These are phyloP conservation scores for Cutaneotrichosporon sp. DNA, from an alignment of 1,284 basidiomycete genomes.

Conservation along the genomic window DNA sequence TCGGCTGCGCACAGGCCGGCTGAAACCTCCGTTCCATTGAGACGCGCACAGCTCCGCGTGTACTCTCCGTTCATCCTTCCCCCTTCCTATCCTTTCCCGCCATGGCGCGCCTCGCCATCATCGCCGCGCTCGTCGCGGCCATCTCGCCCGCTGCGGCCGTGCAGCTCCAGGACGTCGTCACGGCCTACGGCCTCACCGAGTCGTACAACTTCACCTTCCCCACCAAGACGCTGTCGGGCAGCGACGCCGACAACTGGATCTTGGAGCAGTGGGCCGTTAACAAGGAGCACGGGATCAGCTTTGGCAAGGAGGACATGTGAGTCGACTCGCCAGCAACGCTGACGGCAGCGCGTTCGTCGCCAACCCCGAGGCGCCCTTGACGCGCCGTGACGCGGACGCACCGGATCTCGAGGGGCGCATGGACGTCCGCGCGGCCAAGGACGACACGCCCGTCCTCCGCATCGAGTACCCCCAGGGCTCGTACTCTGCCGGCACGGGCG, in stretches of 20 bases:
- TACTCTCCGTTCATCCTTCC: neutral
- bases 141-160: slow-evolving; percentile 3
- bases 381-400: neutral
- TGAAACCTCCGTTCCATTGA: neutral
- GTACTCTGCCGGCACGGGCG: slow-evolving; percentile 50
- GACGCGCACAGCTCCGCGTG: neutral
- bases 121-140: slow-evolving; percentile 16
- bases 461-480: slow-evolving; percentile 50
- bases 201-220: slow-evolving; percentile 38
- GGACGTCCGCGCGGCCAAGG: slow-evolving; percentile 21
- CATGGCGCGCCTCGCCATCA: slow-evolving; percentile 9
- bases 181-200: slow-evolving; percentile 28
- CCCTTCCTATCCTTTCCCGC: neutral
- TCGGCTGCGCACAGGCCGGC: neutral
- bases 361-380: slow-evolving; percentile 24
- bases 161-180: slow-evolving; percentile 11
- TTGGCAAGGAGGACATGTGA: slow-evolving; percentile 37
- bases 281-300: slow-evolving; percentile 32
- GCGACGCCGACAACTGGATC: slow-evolving; percentile 39
- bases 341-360: slow-evolving; percentile 33
- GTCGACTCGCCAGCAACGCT: slow-evolving; percentile 5
- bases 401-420: slow-evolving; percentile 18
- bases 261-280: slow-evolving; percentile 41
- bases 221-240: slow-evolving; percentile 23
- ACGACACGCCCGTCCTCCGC: slow-evolving; percentile 38